A percentile compares a stretch with the other conserved stretches of the same genome.
Conservation (phyloP, 2,329 filamentous ascomycete species). For the Beauveria australis region DNA sequence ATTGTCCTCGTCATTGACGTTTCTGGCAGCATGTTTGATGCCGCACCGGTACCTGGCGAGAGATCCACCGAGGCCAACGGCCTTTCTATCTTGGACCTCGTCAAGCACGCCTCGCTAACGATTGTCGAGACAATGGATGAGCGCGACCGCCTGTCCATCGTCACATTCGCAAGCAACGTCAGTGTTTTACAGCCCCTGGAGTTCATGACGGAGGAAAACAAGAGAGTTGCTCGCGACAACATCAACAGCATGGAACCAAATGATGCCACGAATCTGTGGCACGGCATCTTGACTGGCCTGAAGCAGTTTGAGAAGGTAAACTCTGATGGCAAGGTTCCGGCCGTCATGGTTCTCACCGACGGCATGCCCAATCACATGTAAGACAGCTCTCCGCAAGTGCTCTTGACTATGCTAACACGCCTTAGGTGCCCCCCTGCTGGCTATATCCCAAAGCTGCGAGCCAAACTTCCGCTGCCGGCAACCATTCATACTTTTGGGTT, state of each 20-base stretch:
- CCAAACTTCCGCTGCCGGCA: slow-evolving; percentile 31
- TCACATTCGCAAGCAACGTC: slow-evolving; percentile 40
- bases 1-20: slow-evolving; percentile 56
- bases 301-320: slow-evolving; percentile 32
- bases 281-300: slow-evolving; percentile 44
- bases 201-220: slow-evolving; percentile 39
- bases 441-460: slow-evolving; percentile 46
- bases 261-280: slow-evolving; percentile 48
- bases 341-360: slow-evolving; percentile 47
- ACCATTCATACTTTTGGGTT: slow-evolving; percentile 33
- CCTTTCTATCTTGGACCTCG: slow-evolving; percentile 48
- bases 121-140: slow-evolving; percentile 48
- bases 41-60: slow-evolving; percentile 40
- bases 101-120: slow-evolving; percentile 51
- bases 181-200: slow-evolving; percentile 37
- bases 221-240: slow-evolving; percentile 30
- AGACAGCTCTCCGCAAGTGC: slow-evolving; percentile 11
- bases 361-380: slow-evolving; percentile 47
- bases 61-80: slow-evolving; percentile 39
- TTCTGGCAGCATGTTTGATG: slow-evolving; percentile 45
- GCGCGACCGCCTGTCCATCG: slow-evolving; percentile 48
- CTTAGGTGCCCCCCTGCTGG: slow-evolving; percentile 39
- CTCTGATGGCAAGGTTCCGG: slow-evolving; percentile 32
- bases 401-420: not conserved
- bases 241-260: slow-evolving; percentile 34